Percentiles rank a stretch among this genome's conserved stretches.
These are phyloP conservation scores for Chimonanthus salicifolius DNA, from an alignment of 164 flowering plant species.

Conservation along the genomic window DNA sequence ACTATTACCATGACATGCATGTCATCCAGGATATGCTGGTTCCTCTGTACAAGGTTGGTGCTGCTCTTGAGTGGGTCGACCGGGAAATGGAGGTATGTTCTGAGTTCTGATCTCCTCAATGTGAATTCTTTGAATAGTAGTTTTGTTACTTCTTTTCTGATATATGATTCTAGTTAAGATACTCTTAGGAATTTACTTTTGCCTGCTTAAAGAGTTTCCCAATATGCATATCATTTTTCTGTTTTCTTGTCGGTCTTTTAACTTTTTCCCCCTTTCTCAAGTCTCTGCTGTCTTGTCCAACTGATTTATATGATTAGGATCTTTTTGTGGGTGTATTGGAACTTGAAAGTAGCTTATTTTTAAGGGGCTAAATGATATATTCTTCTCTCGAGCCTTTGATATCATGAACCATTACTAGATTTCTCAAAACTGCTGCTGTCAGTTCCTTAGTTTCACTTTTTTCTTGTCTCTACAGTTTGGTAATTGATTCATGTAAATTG, in stretches of 20 bases:
- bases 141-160: not conserved
- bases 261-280: not conserved
- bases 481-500: too few species aligned
- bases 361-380: too few species aligned
- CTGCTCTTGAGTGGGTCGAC: constrained; percentile 84
- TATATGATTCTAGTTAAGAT: not conserved
- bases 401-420: too few species aligned
- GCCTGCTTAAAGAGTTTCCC: not conserved
- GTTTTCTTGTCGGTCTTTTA: too few species aligned
- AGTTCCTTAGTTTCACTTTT: too few species aligned
- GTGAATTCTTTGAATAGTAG: not conserved
- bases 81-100: constrained; percentile 84
- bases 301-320: too few species aligned
- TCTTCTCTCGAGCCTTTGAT: too few species aligned
- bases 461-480: too few species aligned
- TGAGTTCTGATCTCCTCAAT: constrained; percentile 3
- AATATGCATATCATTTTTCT: not conserved
- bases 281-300: too few species aligned
- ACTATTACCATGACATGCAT: constrained; percentile 98
- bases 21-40: constrained; percentile 99
- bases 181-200: not conserved
- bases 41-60: constrained; percentile 96
- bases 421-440: too few species aligned
- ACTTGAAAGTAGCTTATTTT: too few species aligned
- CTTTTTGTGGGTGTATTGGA: too few species aligned